Base-by-base conservation (phyloP, 139 green algal species). In the Chlorella ohadii region DNA sequence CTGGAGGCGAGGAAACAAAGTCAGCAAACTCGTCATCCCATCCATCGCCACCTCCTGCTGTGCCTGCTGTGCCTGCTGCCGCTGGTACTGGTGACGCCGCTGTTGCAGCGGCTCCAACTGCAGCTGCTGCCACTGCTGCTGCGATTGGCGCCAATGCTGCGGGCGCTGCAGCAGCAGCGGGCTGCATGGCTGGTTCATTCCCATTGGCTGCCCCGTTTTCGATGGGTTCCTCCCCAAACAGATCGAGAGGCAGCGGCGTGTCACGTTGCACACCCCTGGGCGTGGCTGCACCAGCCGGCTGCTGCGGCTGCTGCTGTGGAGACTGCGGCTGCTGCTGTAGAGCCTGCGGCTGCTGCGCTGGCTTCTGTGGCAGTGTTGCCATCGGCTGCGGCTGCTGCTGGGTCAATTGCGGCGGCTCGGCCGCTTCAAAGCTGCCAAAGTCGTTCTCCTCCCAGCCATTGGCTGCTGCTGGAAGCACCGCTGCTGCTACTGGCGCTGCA, bases 401-500 rank as follows among this genome's bases (percentile, higher is more conserved):
- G n/a, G n/a, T n/a, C 33, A 47, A 34, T 4, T 55, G 68, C 34
- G 47, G 38, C 68, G 34, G 70, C 70, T 15, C 70, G 23, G 74
- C 74, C 27, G 9, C 74, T 6, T 36, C 57, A 70, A 81, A 78
- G 47, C 61, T 51, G 3, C 75, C 75, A 44, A 81, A 81, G 16
- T 81, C 75, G 22, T 70, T 56, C 1, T 44, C 72, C 12, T 55
- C 51, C 12, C 51, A 59, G 2, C 51, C 51, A 22, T 59, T 44
- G 19, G 36, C 68, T 47, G 23, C 68, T 75, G 68, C 68, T 55
- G 36, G 3, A 34, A 11, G 64, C n/a, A 17, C 5, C 12, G 31
- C 31, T 41, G 64, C 15, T 34, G 33, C 19, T 55, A 36, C 36
- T 23, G 36, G 13, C 16, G 67, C 70, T 77, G 70, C 70, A 25